Base-by-base conservation (phyloP, 192 early-diverging fungal genomes). In the Phlyctochytrium bullatum region DNA sequence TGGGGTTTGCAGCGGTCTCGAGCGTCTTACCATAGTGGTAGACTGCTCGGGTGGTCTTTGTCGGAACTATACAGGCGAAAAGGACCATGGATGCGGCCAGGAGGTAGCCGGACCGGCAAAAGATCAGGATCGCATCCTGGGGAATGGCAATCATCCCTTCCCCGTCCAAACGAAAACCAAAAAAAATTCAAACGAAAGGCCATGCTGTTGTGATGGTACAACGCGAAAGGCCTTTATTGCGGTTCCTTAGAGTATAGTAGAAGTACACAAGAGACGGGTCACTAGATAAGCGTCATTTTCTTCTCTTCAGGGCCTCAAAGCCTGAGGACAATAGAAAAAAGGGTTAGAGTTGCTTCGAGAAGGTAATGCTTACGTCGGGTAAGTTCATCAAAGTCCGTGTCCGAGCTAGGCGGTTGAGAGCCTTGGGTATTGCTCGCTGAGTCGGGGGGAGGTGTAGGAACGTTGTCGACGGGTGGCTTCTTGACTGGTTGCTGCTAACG, bases 1-100 rank as follows among this genome's bases (percentile, higher is more conserved):
- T 34, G 23, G 29, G 61, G 32, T 50, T 50, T 10, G 10, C n/a
- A 34, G 27, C 3, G 27, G 25, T 20, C 12, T 24, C 29, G 28
- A 62, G 23, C 3, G 61, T 62, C 32, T 62, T 62, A 33, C 61
- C 61, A 24, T 62, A 62, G n/a, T 3, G 24, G 40, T 50, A 50
- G 40, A 50, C 12, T 10, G 40, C 40, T 10, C 12, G 12, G 40
- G 40, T n/a, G n/a, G n/a, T 10, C 12, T 10, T 14, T 10, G 10
- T 10, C 12, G 40, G 40, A 14, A n/a, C n/a, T 10, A 50, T 50
- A 10, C 40, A n/a, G 12, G 40, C 40, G 40, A 50, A 50, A n/a
- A 50, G 10, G 40, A 50, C 40, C 12, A n/a, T n/a, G 12, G 40
- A 10, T 10, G 40, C 40, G n/a, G 40, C 40, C 40, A 50, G 40